phyloP scores from a whole-genome alignment of 192 early-diverging fungal genomes.

The Lobosporangium transversale region DNA sequence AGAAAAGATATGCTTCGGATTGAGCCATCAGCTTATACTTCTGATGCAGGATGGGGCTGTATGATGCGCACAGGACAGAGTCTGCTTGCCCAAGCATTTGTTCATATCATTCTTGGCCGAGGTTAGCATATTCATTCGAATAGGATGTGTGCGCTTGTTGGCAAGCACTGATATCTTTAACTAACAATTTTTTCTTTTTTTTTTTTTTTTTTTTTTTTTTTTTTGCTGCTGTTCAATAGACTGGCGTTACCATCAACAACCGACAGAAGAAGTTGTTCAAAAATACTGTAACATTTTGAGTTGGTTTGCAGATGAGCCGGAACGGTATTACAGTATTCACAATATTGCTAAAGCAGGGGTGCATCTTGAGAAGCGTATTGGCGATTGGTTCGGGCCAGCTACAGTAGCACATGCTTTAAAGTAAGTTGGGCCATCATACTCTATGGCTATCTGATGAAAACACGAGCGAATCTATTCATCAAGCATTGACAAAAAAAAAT shows the following conservation, averaged over 20 bases:
- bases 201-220: neutral
- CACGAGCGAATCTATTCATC: too few relatives aligned
- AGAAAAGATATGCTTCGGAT: slow-evolving; percentile 56
- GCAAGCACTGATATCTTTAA: neutral
- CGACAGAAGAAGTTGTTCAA: slow-evolving; percentile 8
- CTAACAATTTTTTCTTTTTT: neutral
- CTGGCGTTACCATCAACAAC: slow-evolving; percentile 24
- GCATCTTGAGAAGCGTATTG: slow-evolving; percentile 52
- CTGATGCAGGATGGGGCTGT: slow-evolving; percentile 58
- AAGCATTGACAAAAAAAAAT: too few relatives aligned
- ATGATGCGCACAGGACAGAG: slow-evolving; percentile 60
- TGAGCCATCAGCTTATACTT: slow-evolving; percentile 53
- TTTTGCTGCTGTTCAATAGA: slow-evolving; percentile 17
- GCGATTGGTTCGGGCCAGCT: slow-evolving; percentile 58
- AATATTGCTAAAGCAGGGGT: slow-evolving; percentile 48
- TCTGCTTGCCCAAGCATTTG: slow-evolving; percentile 54
- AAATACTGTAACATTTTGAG: slow-evolving; percentile 41
- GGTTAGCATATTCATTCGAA: slow-evolving; percentile 24
- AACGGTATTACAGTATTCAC: slow-evolving; percentile 57
- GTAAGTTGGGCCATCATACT: too few relatives aligned
- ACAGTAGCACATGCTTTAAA: slow-evolving; percentile 53
- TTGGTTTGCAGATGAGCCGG: slow-evolving; percentile 56
- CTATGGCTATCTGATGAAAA: too few relatives aligned
- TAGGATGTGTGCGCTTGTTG: neutral
- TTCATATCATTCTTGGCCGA: slow-evolving; percentile 48